Conservation (phyloP, 768 basidiomycete species). For the Leccinum subtestaceum region DNA sequence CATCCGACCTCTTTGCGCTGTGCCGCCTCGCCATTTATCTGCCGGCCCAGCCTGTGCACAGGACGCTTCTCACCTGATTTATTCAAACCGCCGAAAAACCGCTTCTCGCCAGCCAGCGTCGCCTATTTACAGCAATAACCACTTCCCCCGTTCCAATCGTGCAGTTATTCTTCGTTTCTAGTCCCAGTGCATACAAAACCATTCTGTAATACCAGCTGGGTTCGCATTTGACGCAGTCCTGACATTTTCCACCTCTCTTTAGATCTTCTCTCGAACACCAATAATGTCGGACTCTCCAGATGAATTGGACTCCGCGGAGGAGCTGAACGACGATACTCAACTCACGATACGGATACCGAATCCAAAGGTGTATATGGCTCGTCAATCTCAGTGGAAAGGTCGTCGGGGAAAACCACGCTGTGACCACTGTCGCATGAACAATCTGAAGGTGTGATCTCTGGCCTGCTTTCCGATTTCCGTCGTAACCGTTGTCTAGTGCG, state of each 20-base stretch:
- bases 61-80: conserved; percentile 12
- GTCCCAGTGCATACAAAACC: conserved; percentile 3
- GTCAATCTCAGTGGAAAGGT: conserved; percentile 72
- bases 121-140: conserved; percentile 17
- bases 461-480: conserved; percentile 3
- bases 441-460: conserved; percentile 56
- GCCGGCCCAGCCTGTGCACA: conserved; percentile 1
- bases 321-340: conserved; percentile 47
- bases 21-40: conserved; percentile 9
- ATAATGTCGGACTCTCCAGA: conserved; percentile 38
- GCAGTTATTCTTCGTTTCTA: conserved; percentile 9
- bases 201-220: conserved; percentile 5
- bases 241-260: conserved; percentile 19
- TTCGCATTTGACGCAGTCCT: conserved; percentile 3
- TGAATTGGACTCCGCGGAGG: conserved; percentile 38
- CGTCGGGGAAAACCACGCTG: conserved; percentile 73
- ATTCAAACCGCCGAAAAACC: conserved; percentile 12
- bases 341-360: conserved; percentile 67
- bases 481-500: conserved; percentile 47
- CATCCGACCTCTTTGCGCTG: conserved; percentile 21
- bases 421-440: conserved; percentile 69
- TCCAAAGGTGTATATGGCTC: conserved; percentile 63
- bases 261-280: conserved; percentile 10
- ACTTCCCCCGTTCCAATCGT: conserved; percentile 5
- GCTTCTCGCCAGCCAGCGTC: conserved; percentile 1